Evolutionary conservation across 495 filamentous ascomycete species (phyloP).

Genomic region (Penicillium pancosmium): DNA sequence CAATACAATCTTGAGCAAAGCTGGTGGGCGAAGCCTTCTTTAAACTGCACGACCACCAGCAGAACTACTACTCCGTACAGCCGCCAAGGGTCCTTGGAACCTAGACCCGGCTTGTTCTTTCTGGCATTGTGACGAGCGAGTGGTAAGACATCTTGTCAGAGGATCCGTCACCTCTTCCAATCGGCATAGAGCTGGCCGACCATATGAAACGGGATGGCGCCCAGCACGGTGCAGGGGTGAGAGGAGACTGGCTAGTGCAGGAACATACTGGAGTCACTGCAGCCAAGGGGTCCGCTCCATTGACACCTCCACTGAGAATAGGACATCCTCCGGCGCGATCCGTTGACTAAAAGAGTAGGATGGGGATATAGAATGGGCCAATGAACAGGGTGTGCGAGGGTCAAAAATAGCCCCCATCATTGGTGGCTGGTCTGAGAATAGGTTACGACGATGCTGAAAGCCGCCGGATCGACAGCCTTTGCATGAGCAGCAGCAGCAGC

Average conservation of each 20-base stretch:
- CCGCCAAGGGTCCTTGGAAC: slow-evolving; percentile 3
- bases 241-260: neutral
- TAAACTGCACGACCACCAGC: neutral
- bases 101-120: neutral
- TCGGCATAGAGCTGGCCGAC: slow-evolving; percentile 6
- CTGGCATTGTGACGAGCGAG: slow-evolving; percentile 9
- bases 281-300: neutral
- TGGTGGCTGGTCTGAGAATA: neutral
- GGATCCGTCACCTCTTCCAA: slow-evolving; percentile 16
- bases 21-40: slow-evolving; percentile 6
- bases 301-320: neutral
- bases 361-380: neutral
- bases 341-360: neutral
- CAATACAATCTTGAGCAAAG: too few relatives aligned
- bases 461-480: slow-evolving; percentile 2
- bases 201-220: slow-evolving; percentile 20
- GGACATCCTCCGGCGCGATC: neutral
- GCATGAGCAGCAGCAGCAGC: slow-evolving; percentile 6
- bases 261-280: neutral
- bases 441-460: neutral
- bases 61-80: neutral
- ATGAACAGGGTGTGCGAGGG: neutral
- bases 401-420: slow-evolving; percentile 1
- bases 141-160: slow-evolving; percentile 23
- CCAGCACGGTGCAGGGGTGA: neutral